A percentile compares a stretch with the other conserved stretches of the same genome.
Conservation (phyloP, 495 filamentous ascomycete genomes). For the Lasiosphaeris hirsuta region DNA sequence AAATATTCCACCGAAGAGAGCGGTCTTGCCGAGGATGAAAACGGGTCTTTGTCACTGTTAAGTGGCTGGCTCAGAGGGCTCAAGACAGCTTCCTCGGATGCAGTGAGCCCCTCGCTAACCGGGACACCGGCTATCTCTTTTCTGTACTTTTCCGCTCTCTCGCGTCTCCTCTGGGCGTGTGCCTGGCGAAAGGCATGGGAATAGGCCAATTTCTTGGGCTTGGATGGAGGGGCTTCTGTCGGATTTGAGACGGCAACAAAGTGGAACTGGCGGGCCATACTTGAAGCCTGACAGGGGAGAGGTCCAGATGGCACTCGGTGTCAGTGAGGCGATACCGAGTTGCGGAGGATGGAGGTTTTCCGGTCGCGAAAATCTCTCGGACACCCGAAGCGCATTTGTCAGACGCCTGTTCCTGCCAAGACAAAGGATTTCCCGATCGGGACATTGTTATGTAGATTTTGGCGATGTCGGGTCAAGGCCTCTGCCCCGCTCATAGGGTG, state of each 20-base stretch:
- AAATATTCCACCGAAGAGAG: slow-evolving; percentile 14
- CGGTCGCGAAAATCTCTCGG: neutral
- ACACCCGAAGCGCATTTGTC: neutral
- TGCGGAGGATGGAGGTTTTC: neutral
- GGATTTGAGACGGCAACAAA: slow-evolving; percentile 12
- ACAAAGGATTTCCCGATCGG: slow-evolving; percentile 1
- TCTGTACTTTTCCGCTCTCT: neutral
- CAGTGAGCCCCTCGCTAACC: neutral
- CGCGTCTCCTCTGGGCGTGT: slow-evolving; percentile 12
- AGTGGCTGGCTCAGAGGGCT: slow-evolving; percentile 4
- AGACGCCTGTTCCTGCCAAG: slow-evolving; percentile 3
- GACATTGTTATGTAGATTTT: too few species aligned
- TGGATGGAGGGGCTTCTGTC: slow-evolving; percentile 2
- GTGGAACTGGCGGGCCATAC: slow-evolving; percentile 9
- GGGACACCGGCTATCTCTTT: neutral
- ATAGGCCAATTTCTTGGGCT: slow-evolving; percentile 11
- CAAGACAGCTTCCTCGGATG: neutral
- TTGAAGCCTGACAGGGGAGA: neutral
- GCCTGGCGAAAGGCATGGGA: slow-evolving; percentile 14
- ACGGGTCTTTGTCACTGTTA: slow-evolving; percentile 9
- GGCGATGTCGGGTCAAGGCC: too few species aligned
- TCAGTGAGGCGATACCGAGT: neutral
- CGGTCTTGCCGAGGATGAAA: slow-evolving; percentile 12
- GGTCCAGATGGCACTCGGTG: too few species aligned
- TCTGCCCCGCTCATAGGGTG: neutral